Base-by-base conservation (phyloP, 805 yeast genomes). In the Middelhovenomyces tepae region DNA sequence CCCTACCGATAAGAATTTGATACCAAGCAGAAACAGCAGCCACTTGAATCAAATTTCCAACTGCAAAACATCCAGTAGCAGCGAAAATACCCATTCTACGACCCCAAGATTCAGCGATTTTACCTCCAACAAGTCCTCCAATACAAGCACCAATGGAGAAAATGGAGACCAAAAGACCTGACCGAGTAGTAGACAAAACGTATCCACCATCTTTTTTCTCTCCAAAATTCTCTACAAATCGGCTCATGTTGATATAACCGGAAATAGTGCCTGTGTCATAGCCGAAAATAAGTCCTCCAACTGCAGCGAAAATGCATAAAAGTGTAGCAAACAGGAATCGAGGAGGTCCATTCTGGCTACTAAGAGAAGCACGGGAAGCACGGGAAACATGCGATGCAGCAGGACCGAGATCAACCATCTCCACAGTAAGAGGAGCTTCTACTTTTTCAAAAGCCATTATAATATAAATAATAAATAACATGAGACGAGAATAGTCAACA, bases 201-300 rank as follows among this genome's bases (percentile, higher is more conserved):
- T 51, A 44, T 7, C 39, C 53, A 17, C 69, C 71, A 22, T 45
- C 50, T 9, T 44, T 35, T 32, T 59, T 40, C 29, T 58, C 54
- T 45, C 78, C 80, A 43, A 73, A 74, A 45, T 76, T 58, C 16
- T 44, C 36, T 31, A 54, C 42, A 53, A 64, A 74, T 40, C 68
- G 70, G 9, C 62, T 46, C 78, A 74, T 71, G 53, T 72, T 72
- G 34, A 74, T 73, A 45, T 71, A 73, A 34, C 79, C 79, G 4
- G 79, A 71, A 50, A 74, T 71, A 40, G 80, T 74, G 56, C 80
- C 81, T 22, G 79, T 74, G 53, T 74, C 81, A 62, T 74, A 74
- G 36, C 81, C 81, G 44, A 73, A 75, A 27, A 73, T 75, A 45
- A 69, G 73, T 31, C 80, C 80, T 52, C 79, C 79, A 45, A 73